A percentile compares a stretch with the other conserved stretches of the same genome.
Evolutionary conservation across 352 stramenopile genomes (phyloP).

Genomic region (Globisporangium cylindrosporum): DNA sequence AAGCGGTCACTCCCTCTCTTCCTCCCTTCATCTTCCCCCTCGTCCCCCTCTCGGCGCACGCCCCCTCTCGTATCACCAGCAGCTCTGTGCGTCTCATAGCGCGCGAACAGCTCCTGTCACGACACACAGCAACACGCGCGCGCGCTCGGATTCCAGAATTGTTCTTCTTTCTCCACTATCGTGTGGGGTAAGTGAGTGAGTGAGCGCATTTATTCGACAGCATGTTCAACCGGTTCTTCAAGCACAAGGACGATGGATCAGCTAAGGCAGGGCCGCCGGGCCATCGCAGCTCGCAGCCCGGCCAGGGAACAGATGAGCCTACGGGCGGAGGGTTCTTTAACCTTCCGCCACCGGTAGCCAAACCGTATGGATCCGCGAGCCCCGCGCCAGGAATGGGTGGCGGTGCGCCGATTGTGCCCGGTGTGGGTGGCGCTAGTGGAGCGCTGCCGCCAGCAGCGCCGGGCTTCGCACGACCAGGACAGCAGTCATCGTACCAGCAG

Average conservation of each 20-base stretch:
- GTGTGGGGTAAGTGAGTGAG: background rate
- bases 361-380: slow-evolving; percentile 29
- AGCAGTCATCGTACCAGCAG: slow-evolving; percentile 9
- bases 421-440: background rate
- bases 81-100: background rate
- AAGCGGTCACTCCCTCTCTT: background rate
- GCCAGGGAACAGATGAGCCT: slow-evolving; percentile 26
- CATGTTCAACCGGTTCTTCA: slow-evolving; percentile 84
- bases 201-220: background rate
- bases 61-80: background rate
- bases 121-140: background rate
- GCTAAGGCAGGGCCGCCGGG: slow-evolving; percentile 40
- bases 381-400: slow-evolving; percentile 6
- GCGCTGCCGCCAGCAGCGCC: slow-evolving; percentile 14
- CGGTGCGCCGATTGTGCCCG: slow-evolving; percentile 5
- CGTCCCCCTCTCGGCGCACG: background rate
- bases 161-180: background rate
- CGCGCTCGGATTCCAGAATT: background rate
- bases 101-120: background rate
- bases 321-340: slow-evolving; percentile 84
- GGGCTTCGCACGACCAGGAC: slow-evolving; percentile 14
- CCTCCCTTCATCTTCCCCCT: background rate
- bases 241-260: slow-evolving; percentile 83
- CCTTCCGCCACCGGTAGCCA: slow-evolving; percentile 60
- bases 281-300: slow-evolving; percentile 38